phyloP scores from a whole-genome alignment of 192 early-diverging fungal species.

The Thoreauomyces humboldtii region DNA sequence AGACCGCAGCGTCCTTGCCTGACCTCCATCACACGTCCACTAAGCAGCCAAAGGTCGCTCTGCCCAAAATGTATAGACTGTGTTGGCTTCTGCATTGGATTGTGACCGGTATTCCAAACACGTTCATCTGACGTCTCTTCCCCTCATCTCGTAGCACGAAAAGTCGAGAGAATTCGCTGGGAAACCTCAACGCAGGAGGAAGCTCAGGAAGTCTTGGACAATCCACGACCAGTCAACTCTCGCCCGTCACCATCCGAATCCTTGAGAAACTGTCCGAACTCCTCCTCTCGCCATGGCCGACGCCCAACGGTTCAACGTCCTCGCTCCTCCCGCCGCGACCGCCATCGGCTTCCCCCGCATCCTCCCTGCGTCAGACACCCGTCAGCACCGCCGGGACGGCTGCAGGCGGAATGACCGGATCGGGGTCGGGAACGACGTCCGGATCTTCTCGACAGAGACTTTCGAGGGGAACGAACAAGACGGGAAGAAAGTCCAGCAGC shows the following conservation, averaged over 20 bases:
- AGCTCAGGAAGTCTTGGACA: no score
- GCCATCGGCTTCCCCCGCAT: background rate
- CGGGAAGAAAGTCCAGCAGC: background rate
- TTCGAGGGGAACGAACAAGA: background rate
- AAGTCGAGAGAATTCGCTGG: background rate
- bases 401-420: no score
- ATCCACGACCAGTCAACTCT: background rate
- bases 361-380: background rate
- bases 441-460: background rate
- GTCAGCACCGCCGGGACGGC: background rate
- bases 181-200: background rate
- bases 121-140: no score
- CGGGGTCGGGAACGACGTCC: background rate
- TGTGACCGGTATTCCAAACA: no score
- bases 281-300: conserved; percentile 4
- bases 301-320: background rate
- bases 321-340: background rate
- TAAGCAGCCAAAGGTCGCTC: no score
- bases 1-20: no score
- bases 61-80: no score
- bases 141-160: background rate
- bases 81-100: no score
- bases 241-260: background rate
- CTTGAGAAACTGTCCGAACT: conserved; percentile 4
- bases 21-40: no score